Percentiles rank a stretch among this genome's conserved stretches.
phyloP scores from a whole-genome alignment of 192 early-diverging fungal genomes.

The Backusella parvicylindrica region DNA sequence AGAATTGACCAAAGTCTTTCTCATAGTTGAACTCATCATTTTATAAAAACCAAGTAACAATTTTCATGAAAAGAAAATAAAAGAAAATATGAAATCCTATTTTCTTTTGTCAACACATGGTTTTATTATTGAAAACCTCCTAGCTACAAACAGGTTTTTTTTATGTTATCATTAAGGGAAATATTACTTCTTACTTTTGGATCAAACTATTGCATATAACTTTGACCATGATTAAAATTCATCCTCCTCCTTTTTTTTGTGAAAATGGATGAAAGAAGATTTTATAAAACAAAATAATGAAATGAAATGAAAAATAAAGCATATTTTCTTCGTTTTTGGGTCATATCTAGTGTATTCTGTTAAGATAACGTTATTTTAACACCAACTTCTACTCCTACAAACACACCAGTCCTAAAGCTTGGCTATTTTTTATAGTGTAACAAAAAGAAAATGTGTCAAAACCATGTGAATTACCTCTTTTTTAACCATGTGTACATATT shows the following conservation, averaged over 20 bases:
- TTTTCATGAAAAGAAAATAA: background rate
- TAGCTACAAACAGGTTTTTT: background rate
- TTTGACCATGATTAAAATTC: background rate
- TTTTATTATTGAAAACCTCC: background rate
- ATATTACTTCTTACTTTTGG: background rate
- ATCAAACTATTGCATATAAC: background rate
- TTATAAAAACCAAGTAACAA: background rate
- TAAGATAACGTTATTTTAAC: background rate
- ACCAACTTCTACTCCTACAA: background rate
- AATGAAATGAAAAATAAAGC: background rate
- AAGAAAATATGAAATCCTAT: background rate
- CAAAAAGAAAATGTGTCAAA: background rate
- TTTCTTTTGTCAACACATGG: background rate
- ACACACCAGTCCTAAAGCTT: background rate
- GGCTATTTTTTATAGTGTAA: background rate
- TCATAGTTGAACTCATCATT: background rate
- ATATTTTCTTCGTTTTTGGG: background rate
- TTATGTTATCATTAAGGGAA: background rate
- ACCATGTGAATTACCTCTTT: background rate
- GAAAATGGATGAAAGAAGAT: background rate
- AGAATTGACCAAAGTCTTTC: no score
- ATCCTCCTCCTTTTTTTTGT: background rate
- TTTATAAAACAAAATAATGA: background rate
- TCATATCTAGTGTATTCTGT: background rate
- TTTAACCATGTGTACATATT: background rate